Percentiles rank a stretch among this genome's conserved stretches.
Conservation (phyloP, 2,329 filamentous ascomycete species). For the Aspergillus sp. region DNA sequence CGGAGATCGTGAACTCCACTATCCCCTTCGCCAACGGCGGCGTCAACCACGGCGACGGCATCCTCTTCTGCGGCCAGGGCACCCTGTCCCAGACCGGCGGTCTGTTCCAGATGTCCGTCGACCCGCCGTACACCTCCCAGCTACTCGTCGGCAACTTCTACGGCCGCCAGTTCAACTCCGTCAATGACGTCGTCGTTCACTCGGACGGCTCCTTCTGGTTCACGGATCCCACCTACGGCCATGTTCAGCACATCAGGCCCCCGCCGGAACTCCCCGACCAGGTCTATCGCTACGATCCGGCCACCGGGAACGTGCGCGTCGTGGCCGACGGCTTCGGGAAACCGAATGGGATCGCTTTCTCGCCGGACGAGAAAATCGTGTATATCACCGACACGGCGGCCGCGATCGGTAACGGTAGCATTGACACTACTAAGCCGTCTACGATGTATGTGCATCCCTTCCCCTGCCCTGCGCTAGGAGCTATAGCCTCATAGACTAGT, state of each 20-base stretch:
- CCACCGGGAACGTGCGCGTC: constrained; percentile 35
- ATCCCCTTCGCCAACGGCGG: constrained; percentile 52
- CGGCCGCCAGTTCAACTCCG: constrained; percentile 26
- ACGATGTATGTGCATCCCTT: constrained; percentile 27
- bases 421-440: constrained; percentile 17
- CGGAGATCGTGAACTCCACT: constrained; percentile 38
- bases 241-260: constrained; percentile 33
- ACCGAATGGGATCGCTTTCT: constrained; percentile 45
- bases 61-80: constrained; percentile 49
- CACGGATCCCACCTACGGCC: constrained; percentile 41
- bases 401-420: constrained; percentile 22
- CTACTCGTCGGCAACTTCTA: constrained; percentile 31
- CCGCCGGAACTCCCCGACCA: constrained; percentile 35
- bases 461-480: background rate
- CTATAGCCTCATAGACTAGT: too few species aligned
- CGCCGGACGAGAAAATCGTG: constrained; percentile 37
- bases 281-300: constrained; percentile 42
- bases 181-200: constrained; percentile 41
- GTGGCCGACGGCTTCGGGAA: constrained; percentile 40
- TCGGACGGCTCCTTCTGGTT: constrained; percentile 39
- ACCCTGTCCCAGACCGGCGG: constrained; percentile 19
- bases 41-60: constrained; percentile 33
- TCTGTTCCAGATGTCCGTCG: constrained; percentile 22
- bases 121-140: constrained; percentile 2
- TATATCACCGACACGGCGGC: constrained; percentile 45